Evolutionary conservation across 2,329 filamentous ascomycete species (phyloP).

Genomic region (Fusarium concolor): DNA sequence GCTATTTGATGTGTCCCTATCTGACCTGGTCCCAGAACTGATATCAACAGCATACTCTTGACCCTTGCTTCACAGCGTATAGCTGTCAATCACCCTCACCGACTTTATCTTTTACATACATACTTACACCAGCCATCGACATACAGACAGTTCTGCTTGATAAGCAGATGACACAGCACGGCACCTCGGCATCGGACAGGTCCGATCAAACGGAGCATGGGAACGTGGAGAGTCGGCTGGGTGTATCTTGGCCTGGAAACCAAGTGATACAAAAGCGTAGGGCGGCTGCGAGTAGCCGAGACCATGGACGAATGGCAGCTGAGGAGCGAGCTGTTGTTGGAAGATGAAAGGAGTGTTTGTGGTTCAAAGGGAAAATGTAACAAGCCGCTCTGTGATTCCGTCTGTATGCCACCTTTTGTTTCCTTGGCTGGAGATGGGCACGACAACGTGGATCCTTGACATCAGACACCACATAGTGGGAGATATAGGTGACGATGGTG

Average conservation of each 20-base stretch:
- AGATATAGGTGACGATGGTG: neutral
- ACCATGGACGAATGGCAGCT: constrained; percentile 17
- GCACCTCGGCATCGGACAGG: constrained; percentile 25
- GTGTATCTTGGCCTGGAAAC: constrained; percentile 33
- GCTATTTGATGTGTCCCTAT: neutral
- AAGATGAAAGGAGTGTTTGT: constrained; percentile 27
- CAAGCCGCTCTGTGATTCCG: constrained; percentile 32
- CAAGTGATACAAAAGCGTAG: constrained; percentile 26
- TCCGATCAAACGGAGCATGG: constrained; percentile 21
- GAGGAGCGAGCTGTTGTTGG: neutral
- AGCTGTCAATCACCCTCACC: neutral
- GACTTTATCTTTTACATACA: neutral
- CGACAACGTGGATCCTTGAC: constrained; percentile 14
- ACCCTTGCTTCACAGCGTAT: neutral
- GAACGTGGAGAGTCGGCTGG: constrained; percentile 27
- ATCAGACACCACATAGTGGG: neutral
- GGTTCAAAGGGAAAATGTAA: constrained; percentile 27
- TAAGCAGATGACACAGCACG: constrained; percentile 18
- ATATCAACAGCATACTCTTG: neutral
- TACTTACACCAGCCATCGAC: neutral
- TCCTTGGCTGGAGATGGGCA: neutral
- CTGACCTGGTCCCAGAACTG: neutral
- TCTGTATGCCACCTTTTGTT: neutral
- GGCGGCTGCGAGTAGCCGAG: constrained; percentile 37
- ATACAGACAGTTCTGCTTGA: neutral